Percentiles rank a stretch among this genome's conserved stretches.
Evolutionary conservation across 257 asterid species (phyloP).

Genomic region (Lycium barbarum): DNA sequence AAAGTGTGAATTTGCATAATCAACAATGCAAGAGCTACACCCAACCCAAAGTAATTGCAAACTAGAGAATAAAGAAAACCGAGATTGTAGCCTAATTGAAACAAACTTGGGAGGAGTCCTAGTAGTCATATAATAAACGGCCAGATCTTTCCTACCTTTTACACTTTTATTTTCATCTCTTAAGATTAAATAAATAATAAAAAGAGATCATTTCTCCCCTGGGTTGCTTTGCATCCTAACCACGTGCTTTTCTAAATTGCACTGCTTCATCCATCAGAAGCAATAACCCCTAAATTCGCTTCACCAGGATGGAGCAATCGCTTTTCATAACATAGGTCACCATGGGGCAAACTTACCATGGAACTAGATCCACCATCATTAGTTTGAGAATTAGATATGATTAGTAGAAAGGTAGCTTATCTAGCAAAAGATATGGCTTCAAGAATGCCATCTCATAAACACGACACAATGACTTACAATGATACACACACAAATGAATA

Average conservation of each 20-base stretch:
- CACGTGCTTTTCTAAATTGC: not conserved
- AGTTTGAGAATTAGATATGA: slow-evolving; percentile 5
- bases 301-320: not conserved
- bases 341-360: not conserved
- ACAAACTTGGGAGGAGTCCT: not conserved
- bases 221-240: not conserved
- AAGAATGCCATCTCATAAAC: not conserved
- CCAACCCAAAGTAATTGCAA: not conserved
- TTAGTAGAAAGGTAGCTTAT: not conserved
- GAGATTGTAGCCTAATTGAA: not conserved
- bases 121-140: not conserved
- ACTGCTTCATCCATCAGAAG: not conserved
- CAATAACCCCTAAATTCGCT: not conserved
- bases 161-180: not conserved
- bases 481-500: not conserved
- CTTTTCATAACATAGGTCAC: not conserved
- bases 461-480: not conserved
- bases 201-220: not conserved
- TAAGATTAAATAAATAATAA: not conserved
- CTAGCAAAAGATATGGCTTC: slow-evolving; percentile 15
- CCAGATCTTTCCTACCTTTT: not conserved
- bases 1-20: not conserved
- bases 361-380: not conserved
- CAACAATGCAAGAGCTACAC: not conserved
- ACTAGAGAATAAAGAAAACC: not conserved